Evolutionary conservation across 208 protist genomes (phyloP).

Genomic region (Trypanosoma grayi): DNA sequence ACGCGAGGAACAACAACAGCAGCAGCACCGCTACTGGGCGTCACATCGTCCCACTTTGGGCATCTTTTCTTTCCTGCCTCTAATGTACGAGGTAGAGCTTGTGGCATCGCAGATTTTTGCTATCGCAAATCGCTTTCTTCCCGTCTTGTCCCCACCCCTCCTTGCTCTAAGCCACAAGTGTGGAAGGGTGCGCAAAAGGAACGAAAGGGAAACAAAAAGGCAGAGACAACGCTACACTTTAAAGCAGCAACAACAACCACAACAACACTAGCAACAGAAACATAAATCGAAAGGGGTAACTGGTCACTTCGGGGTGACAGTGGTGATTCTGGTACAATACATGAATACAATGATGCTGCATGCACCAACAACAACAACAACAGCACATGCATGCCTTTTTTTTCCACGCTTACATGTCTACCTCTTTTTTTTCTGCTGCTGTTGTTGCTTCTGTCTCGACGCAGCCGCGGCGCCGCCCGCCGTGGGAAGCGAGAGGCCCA

Average conservation of each 20-base stretch:
- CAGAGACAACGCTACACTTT: not conserved
- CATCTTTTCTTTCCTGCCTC: not conserved
- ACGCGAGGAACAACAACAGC: not conserved
- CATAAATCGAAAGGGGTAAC: not conserved
- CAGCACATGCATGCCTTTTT: too few species aligned
- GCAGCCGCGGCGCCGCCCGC: not conserved
- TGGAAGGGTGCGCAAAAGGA: not conserved
- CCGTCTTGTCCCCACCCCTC: not conserved
- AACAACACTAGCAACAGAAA: not conserved
- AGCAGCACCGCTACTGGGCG: too few species aligned
- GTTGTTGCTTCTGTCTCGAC: not conserved
- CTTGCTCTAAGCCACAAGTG: not conserved
- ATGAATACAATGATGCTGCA: too few species aligned
- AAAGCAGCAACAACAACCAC: not conserved
- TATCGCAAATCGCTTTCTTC: not conserved
- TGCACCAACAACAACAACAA: too few species aligned
- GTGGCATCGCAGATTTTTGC: constrained; percentile 5
- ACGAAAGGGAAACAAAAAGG: not conserved
- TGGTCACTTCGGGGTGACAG: too few species aligned
- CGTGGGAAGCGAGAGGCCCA: constrained; percentile 15
- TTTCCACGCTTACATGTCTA: constrained; percentile 8
- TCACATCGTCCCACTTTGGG: not conserved
- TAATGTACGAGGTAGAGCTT: not conserved
- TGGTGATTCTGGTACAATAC: too few species aligned
- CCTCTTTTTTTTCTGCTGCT: constrained; percentile 6